Evolutionary conservation across 2,329 filamentous ascomycete species (phyloP).

Genomic region (Coniella vitis): DNA sequence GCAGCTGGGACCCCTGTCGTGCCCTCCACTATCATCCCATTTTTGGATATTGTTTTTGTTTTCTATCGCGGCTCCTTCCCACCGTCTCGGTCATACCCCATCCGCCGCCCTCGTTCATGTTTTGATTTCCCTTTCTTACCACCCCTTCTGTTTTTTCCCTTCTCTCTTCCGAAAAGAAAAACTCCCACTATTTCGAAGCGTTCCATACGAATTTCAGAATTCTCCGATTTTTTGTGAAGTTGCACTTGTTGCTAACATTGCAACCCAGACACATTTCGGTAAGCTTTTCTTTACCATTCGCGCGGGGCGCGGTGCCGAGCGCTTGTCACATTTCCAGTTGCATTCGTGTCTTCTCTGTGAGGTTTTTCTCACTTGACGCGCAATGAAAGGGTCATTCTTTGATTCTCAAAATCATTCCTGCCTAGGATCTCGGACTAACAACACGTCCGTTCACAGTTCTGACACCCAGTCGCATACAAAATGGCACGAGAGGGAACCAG

Average conservation of each 20-base stretch:
- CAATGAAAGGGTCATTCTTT: too few species aligned
- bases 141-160: constrained; percentile 2
- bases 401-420: too few species aligned
- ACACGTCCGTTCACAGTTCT: constrained; percentile 1
- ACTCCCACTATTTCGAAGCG: not conserved
- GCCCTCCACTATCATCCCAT: not conserved
- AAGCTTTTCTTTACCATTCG: constrained; percentile 3
- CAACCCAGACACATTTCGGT: constrained; percentile 1
- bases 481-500: constrained; percentile 47
- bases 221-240: not conserved
- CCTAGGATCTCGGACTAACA: too few species aligned
- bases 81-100: not conserved
- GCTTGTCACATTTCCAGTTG: constrained; percentile 5
- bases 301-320: not conserved
- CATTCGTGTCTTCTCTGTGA: not conserved
- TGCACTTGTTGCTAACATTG: not conserved
- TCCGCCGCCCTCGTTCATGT: constrained; percentile 5
- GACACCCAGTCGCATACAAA: constrained; percentile 19
- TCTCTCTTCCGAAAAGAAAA: constrained; percentile 1
- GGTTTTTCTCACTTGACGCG: not conserved
- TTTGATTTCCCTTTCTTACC: not conserved
- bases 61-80: constrained; percentile 12
- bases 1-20: not conserved
- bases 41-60: constrained; percentile 14
- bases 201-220: constrained; percentile 8